A percentile compares a stretch with the other conserved stretches of the same genome.
These are phyloP conservation scores for Eucalyptus marginata DNA, from an alignment of 345 rosid species.

Conservation along the genomic window DNA sequence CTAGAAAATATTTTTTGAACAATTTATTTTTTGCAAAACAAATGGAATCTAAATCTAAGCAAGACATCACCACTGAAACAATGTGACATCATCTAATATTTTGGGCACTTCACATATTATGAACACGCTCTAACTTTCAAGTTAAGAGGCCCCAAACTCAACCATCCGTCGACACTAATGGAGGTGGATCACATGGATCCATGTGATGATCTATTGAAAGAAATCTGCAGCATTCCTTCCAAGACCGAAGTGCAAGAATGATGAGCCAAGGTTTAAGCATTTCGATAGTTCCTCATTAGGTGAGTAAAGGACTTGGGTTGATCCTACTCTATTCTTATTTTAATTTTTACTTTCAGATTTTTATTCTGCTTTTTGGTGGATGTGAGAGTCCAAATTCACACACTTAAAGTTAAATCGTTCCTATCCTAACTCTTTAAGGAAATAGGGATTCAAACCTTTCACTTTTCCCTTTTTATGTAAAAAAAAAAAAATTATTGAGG, in stretches of 20 bases:
- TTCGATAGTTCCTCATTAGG: neutral
- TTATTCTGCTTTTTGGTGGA: accelerated
- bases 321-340: accelerated
- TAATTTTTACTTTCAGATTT: too few relatives aligned
- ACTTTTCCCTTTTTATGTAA: accelerated
- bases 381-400: accelerated
- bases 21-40: accelerated
- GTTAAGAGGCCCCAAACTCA: neutral
- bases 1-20: too few relatives aligned
- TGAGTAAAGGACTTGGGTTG: too few relatives aligned
- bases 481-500: accelerated
- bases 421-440: too few relatives aligned
- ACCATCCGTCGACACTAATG: neutral
- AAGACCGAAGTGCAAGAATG: neutral
- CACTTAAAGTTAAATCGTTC: accelerated
- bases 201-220: neutral
- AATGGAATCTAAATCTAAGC: neutral
- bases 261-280: neutral
- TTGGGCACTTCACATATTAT: neutral
- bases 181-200: neutral
- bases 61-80: neutral
- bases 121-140: neutral
- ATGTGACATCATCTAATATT: neutral
- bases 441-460: accelerated
- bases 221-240: neutral